phyloP scores from a whole-genome alignment of 768 basidiomycete species.

The Gyrodon lividus region DNA sequence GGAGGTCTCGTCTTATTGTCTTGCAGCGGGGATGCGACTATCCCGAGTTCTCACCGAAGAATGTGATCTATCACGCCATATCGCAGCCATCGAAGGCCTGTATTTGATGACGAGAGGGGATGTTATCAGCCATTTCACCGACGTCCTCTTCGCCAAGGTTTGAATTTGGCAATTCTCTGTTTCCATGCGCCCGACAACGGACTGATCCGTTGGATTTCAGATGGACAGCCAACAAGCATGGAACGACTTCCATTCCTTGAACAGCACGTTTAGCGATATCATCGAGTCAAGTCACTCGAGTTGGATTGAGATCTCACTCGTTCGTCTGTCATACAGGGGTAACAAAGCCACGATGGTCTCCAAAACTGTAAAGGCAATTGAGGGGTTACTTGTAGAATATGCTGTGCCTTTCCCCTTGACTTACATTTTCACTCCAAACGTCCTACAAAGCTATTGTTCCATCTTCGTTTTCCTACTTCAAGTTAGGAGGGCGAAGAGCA shows the following conservation, averaged over 20 bases:
- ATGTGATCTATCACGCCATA: slow-evolving; percentile 62
- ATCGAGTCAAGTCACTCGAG: slow-evolving; percentile 47
- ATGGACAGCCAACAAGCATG: slow-evolving; percentile 74
- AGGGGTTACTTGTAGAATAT: slow-evolving; percentile 73
- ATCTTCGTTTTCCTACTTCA: slow-evolving; percentile 74
- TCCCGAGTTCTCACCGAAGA: slow-evolving; percentile 62
- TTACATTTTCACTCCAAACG: slow-evolving; percentile 66
- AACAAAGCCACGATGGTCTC: slow-evolving; percentile 43
- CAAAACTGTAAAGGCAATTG: slow-evolving; percentile 61
- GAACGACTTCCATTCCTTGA: slow-evolving; percentile 83
- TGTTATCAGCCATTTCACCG: slow-evolving; percentile 69
- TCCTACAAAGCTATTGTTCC: slow-evolving; percentile 58
- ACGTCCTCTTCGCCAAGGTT: slow-evolving; percentile 74
- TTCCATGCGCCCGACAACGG: background rate
- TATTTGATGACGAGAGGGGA: slow-evolving; percentile 81
- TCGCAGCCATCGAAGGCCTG: slow-evolving; percentile 63
- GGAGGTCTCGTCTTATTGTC: slow-evolving; percentile 55
- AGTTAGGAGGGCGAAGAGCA: slow-evolving; percentile 67
- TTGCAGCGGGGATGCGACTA: slow-evolving; percentile 48
- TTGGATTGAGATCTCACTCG: slow-evolving; percentile 67
- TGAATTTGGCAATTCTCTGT: slow-evolving; percentile 4
- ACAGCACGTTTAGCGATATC: slow-evolving; percentile 71
- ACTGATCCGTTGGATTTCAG: slow-evolving; percentile 33
- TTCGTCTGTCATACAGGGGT: slow-evolving; percentile 70
- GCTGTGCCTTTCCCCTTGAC: slow-evolving; percentile 78